Conservation (phyloP, 2,329 filamentous ascomycete species). For the Stachybotrys echinatus region DNA sequence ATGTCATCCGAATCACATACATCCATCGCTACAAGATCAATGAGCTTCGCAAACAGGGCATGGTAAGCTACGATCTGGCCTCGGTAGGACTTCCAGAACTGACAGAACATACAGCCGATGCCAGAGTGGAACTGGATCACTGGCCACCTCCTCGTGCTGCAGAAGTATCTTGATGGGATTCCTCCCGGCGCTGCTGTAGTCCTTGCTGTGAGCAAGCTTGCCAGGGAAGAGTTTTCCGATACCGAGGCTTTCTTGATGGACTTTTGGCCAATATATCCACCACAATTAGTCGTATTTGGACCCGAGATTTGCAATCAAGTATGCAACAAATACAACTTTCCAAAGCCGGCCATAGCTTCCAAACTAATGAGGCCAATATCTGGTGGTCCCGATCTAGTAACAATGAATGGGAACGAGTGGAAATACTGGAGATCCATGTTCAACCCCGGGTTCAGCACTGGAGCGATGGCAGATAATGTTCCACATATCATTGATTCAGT, state of each 20-base stretch:
- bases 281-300: neutral
- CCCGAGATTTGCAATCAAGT: neutral
- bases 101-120: neutral
- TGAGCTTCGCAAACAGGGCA: neutral
- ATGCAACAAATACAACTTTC: slow-evolving; percentile 1
- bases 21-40: neutral
- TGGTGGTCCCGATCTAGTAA: slow-evolving; percentile 1
- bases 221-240: neutral
- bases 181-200: neutral
- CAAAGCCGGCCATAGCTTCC: neutral
- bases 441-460: neutral
- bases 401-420: neutral
- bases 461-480: neutral
- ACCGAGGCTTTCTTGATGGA: neutral
- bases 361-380: neutral
- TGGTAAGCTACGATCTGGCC: neutral
- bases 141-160: neutral
- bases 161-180: neutral
- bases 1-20: neutral
- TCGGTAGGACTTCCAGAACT: neutral
- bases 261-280: neutral
- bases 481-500: slow-evolving; percentile 1
- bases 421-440: slow-evolving; percentile 1
- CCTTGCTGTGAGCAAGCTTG: neutral
- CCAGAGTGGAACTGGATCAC: neutral